A percentile compares a stretch with the other conserved stretches of the same genome.
Conservation (phyloP, 2,329 filamentous ascomycete species). For the Fusarium caatingaense region DNA sequence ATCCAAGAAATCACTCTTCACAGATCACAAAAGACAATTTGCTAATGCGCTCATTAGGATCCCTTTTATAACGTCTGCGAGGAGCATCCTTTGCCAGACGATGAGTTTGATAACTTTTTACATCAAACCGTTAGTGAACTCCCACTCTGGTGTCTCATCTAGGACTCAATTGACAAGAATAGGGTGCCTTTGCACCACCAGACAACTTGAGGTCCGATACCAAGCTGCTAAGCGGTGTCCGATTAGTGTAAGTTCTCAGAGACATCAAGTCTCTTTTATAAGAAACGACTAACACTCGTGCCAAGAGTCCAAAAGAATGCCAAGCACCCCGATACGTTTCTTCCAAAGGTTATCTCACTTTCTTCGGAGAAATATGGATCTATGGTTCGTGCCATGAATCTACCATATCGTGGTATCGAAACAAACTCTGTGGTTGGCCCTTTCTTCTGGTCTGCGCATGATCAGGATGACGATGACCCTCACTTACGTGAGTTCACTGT, state of each 20-base stretch:
- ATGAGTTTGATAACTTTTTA: slow-evolving; percentile 70
- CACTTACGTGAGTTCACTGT: slow-evolving; percentile 62
- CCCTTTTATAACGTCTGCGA: slow-evolving; percentile 61
- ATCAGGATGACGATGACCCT: slow-evolving; percentile 67
- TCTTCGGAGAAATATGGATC: slow-evolving; percentile 61
- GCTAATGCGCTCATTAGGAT: slow-evolving; percentile 54
- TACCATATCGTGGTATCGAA: slow-evolving; percentile 69
- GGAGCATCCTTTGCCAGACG: slow-evolving; percentile 62
- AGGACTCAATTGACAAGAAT: slow-evolving; percentile 21
- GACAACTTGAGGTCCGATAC: slow-evolving; percentile 56
- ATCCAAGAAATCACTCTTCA: neutral
- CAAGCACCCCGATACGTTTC: slow-evolving; percentile 68
- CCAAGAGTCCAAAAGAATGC: slow-evolving; percentile 67
- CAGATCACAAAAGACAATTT: neutral
- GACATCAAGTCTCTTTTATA: neutral
- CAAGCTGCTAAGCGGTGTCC: slow-evolving; percentile 62
- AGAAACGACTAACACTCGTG: slow-evolving; percentile 8
- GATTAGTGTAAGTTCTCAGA: slow-evolving; percentile 62
- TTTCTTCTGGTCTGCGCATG: slow-evolving; percentile 70
- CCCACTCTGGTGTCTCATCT: neutral
- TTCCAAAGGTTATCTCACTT: slow-evolving; percentile 65
- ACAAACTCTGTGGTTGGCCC: slow-evolving; percentile 69
- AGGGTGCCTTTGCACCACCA: slow-evolving; percentile 66
- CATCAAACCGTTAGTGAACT: slow-evolving; percentile 55
- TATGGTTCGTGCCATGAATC: slow-evolving; percentile 66